Conservation (phyloP, 768 basidiomycete species). For the Dioszegia crocea region DNA sequence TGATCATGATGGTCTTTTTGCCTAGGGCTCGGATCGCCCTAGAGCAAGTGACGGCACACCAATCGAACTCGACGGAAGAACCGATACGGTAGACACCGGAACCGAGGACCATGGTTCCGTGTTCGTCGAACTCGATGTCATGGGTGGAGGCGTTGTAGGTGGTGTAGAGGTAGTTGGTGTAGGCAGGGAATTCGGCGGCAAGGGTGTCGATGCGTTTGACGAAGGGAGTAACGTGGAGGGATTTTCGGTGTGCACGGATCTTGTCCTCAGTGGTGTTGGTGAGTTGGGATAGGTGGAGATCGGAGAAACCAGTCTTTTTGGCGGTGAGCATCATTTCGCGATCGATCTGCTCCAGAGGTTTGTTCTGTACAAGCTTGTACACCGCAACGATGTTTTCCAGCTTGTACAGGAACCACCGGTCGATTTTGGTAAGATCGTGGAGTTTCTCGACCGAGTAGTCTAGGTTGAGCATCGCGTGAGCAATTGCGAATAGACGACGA, state of each 20-base stretch:
- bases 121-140: constrained; percentile 90
- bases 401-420: constrained; percentile 99
- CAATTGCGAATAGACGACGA: constrained; percentile 92
- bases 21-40: constrained; percentile 87
- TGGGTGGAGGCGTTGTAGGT: constrained; percentile 97
- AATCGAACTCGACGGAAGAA: constrained; percentile 98
- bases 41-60: constrained; percentile 99
- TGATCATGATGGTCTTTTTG: constrained; percentile 95
- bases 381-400: constrained; percentile 97
- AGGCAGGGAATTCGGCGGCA: constrained; percentile 96
- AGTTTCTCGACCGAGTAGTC: constrained; percentile 82
- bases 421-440: constrained; percentile 94
- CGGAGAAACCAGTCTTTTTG: constrained; percentile 93
- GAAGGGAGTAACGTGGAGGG: constrained; percentile 83
- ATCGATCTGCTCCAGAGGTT: constrained; percentile 66
- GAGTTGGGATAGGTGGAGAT: constrained; percentile 82
- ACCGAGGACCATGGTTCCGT: constrained; percentile 98
- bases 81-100: constrained; percentile 98
- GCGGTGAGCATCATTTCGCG: constrained; percentile 75
- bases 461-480: constrained; percentile 94
- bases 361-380: constrained; percentile 66
- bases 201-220: constrained; percentile 99
- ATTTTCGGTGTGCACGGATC: constrained; percentile 73
- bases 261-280: constrained; percentile 66
- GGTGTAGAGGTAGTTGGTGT: constrained; percentile 98